Conservation (phyloP, 169 alveolate genomes). For the Plasmodium vinckei region DNA sequence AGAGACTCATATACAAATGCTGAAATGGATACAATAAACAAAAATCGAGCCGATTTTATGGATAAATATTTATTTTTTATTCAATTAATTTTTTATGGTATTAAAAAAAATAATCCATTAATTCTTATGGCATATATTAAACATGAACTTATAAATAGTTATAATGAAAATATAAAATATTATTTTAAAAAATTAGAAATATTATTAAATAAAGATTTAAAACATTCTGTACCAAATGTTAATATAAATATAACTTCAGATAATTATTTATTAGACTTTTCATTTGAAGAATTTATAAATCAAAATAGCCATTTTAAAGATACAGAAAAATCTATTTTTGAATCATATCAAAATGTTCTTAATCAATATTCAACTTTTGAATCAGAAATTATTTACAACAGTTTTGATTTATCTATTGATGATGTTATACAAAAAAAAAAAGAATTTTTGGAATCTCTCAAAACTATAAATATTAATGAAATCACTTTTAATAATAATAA, state of each 20-base stretch:
- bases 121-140: constrained; percentile 51
- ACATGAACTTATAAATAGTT: constrained; percentile 41
- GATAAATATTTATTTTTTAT: constrained; percentile 51
- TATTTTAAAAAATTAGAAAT: constrained; percentile 43
- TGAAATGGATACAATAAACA: constrained; percentile 27
- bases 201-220: constrained; percentile 39
- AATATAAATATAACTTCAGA: constrained; percentile 13
- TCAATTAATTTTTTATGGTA: constrained; percentile 50
- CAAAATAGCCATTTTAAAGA: constrained; percentile 36
- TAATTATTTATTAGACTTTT: constrained; percentile 11
- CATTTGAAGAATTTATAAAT: constrained; percentile 44
- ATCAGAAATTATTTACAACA: constrained; percentile 44
- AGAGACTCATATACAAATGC: constrained; percentile 10
- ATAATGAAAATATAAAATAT: constrained; percentile 7
- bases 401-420: constrained; percentile 38
- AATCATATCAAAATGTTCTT: constrained; percentile 35
- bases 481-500: constrained; percentile 16
- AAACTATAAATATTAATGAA: constrained; percentile 40
- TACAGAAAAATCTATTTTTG: constrained; percentile 20
- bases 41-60: constrained; percentile 47
- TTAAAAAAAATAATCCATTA: constrained; percentile 57
- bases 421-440: constrained; percentile 46
- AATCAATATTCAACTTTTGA: constrained; percentile 34
- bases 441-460: constrained; percentile 45
- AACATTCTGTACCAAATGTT: constrained; percentile 6